Percentiles rank a stretch among this genome's conserved stretches.
Evolutionary conservation across 768 basidiomycete species (phyloP).

Genomic region (Gloeophyllum trabeum): DNA sequence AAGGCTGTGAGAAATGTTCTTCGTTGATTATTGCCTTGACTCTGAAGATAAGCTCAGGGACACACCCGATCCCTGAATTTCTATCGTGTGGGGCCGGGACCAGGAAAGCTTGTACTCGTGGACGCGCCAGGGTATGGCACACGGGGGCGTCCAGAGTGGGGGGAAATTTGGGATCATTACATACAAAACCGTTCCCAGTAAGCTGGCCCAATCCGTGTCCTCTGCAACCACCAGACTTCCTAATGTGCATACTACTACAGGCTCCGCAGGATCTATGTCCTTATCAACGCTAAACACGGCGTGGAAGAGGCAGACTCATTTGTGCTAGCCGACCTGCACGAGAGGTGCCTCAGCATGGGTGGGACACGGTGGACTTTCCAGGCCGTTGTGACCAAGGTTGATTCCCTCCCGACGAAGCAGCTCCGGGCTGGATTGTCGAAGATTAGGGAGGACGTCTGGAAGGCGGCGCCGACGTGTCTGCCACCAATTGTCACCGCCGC

Average conservation of each 20-base stretch:
- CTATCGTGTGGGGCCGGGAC: constrained; percentile 45
- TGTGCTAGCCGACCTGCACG: constrained; percentile 48
- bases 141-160: constrained; percentile 69
- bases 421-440: constrained; percentile 24
- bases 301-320: constrained; percentile 41
- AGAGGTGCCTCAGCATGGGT: constrained; percentile 22
- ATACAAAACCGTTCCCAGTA: constrained; percentile 49
- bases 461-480: constrained; percentile 46
- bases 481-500: constrained; percentile 52
- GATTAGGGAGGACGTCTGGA: constrained; percentile 41
- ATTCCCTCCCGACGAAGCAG: constrained; percentile 29
- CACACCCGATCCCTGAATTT: constrained; percentile 66
- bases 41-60: constrained; percentile 31
- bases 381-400: constrained; percentile 63
- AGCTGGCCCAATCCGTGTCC: constrained; percentile 12
- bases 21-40: not conserved
- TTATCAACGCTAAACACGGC: constrained; percentile 59
- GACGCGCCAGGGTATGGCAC: constrained; percentile 77
- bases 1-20: constrained; percentile 42
- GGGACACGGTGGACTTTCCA: constrained; percentile 47
- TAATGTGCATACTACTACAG: constrained; percentile 24
- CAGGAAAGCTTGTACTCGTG: constrained; percentile 52
- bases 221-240: not conserved
- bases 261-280: constrained; percentile 57
- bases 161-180: constrained; percentile 56